Base-by-base conservation (phyloP, 768 basidiomycete genomes). In the Phaeotremella fagi region DNA sequence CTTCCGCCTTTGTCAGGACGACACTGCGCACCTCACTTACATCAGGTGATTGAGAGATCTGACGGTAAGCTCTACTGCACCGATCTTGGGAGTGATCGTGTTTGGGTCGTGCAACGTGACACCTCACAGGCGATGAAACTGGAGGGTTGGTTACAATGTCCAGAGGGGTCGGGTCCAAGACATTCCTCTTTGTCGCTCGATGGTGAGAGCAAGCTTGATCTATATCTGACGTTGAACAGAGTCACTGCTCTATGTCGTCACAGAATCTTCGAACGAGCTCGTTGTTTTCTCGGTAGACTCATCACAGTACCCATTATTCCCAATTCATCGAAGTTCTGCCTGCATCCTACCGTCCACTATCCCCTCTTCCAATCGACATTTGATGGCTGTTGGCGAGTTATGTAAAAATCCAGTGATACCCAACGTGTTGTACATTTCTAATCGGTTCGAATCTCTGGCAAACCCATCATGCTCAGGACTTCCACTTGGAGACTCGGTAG, bases 11-110 rank as follows among this genome's bases (percentile, higher is more conserved):
- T n/a, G n/a, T n/a, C 68, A 4, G 79, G 80, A 18, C 80, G 89
- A 28, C 90, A 91, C 67, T 80, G 83, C 51, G 73, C 76, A 4
- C 79, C 87, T 3, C 90, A 91, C 66, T 85, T 86, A 0, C 89
- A 90, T 74, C 85, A 90, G 63, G 82, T 83, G 29, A 64, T 79
- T 52, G 63, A 83, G 14, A 79, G 81, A 33, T 71, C 78, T 27
- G 72, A 76, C 16, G 76, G 78, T 44, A 64, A 77, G 25, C 74
- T 90, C 12, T 78, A 88, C 41, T 78, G 88, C 1, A 82, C 86
- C 1, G 87, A 90, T 70, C 77, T 91, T 5, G 88, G 88, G 3
- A 78, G 81, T 2, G 89, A 90, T 68, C 78, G 78, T 48, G 79
- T 88, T 15, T 83, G 80, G 74, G 51, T 60, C 77, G 81, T 50